phyloP scores from a whole-genome alignment of 73 alveolate genomes.

The Paramecium octaurelia region DNA sequence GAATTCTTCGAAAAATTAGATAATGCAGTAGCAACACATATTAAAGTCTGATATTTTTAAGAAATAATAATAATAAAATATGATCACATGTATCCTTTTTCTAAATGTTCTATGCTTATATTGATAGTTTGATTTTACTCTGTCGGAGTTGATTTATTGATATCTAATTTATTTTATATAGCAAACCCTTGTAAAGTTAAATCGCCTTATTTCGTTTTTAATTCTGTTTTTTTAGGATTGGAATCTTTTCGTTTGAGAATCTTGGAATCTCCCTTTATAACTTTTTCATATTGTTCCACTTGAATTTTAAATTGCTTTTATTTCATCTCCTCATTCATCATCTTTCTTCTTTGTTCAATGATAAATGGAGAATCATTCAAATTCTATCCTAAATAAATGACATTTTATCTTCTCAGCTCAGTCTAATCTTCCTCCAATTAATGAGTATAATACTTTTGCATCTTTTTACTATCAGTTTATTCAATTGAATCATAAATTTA shows the following conservation, averaged over 20 bases:
- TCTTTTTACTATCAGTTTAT: background rate
- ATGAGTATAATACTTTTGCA: background rate
- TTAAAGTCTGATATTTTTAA: background rate
- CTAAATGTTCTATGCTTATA: background rate
- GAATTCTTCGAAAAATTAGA: background rate
- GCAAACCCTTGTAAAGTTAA: constrained; percentile 10
- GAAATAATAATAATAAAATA: background rate
- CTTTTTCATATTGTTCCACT: constrained; percentile 32
- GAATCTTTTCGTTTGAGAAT: background rate
- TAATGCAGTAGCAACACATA: background rate
- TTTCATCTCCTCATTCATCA: constrained; percentile 35
- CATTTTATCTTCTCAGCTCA: constrained; percentile 17
- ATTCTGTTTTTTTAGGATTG: background rate
- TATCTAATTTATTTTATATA: background rate
- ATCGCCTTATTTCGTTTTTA: background rate
- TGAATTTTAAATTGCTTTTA: background rate
- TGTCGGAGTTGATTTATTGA: background rate
- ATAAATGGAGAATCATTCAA: constrained; percentile 22
- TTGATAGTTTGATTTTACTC: background rate
- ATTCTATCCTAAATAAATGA: background rate
- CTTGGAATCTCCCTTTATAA: background rate
- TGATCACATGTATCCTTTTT: constrained; percentile 41
- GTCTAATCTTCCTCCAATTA: background rate
- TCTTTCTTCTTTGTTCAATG: constrained; percentile 1
- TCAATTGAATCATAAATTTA: background rate